Conservation (phyloP, 768 basidiomycete species). For the Mycena alexandri region DNA sequence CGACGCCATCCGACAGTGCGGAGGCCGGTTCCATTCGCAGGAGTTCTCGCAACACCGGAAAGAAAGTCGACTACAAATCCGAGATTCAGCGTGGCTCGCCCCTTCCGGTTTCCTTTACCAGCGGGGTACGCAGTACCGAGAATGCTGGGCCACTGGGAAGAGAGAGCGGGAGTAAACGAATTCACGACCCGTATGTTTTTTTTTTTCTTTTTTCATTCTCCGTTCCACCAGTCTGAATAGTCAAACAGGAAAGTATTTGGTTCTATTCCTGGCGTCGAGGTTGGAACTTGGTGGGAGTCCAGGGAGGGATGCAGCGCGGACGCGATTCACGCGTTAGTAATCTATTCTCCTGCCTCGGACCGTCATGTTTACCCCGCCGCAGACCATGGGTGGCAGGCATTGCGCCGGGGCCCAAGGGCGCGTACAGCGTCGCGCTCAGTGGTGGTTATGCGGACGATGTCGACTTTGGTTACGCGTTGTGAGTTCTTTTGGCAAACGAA, state of each 20-base stretch:
- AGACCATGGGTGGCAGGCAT: constrained; percentile 92
- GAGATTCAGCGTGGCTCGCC: constrained; percentile 54
- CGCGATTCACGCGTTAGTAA: constrained; percentile 87
- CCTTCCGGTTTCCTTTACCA: constrained; percentile 54
- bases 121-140: constrained; percentile 50
- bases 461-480: constrained; percentile 87
- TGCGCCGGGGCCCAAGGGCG: constrained; percentile 72
- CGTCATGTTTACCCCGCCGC: constrained; percentile 19
- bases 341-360: neutral
- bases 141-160: constrained; percentile 54
- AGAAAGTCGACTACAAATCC: constrained; percentile 65
- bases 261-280: constrained; percentile 79
- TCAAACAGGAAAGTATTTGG: constrained; percentile 79
- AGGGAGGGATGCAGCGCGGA: constrained; percentile 79
- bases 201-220: constrained; percentile 6
- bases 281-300: constrained; percentile 88
- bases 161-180: constrained; percentile 49
- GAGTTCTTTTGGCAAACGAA: constrained; percentile 48
- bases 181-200: constrained; percentile 65
- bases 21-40: constrained; percentile 56
- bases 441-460: constrained; percentile 93
- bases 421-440: constrained; percentile 88
- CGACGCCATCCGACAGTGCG: constrained; percentile 41
- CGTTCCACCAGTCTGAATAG: neutral
- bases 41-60: constrained; percentile 75